Percentiles rank a stretch among this genome's conserved stretches.
phyloP scores from a whole-genome alignment of 1,139 yeast species.

The Kodamaea ohmeri region DNA sequence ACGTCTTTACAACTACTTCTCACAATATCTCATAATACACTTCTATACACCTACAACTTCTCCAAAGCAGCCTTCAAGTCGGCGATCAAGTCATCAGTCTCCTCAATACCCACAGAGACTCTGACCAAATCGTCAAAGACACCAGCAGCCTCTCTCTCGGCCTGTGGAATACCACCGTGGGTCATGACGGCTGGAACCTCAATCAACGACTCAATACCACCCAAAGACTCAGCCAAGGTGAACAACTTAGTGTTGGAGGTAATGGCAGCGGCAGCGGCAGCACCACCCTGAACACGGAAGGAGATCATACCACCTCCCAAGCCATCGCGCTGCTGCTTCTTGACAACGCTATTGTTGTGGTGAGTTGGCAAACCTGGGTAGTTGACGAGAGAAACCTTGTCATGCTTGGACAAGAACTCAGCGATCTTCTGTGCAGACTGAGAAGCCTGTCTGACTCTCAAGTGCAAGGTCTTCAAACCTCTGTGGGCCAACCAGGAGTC shows the following conservation, averaged over 20 bases:
- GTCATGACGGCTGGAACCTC: conserved; percentile 94
- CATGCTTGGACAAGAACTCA: conserved; percentile 51
- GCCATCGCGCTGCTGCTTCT: conserved; percentile 77
- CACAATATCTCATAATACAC: background rate
- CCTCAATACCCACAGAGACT: conserved; percentile 86
- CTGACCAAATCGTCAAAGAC: conserved; percentile 81
- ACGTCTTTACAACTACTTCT: conserved; percentile 1
- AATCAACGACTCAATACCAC: conserved; percentile 83
- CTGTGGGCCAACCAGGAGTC: conserved; percentile 93
- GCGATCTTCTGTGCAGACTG: conserved; percentile 69
- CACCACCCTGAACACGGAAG: conserved; percentile 82
- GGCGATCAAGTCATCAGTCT: conserved; percentile 69
- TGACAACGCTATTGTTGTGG: conserved; percentile 60
- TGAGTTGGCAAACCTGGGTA: conserved; percentile 79
- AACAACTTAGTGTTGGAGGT: conserved; percentile 73
- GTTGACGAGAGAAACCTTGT: conserved; percentile 64
- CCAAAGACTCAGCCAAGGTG: conserved; percentile 86
- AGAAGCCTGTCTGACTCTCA: conserved; percentile 73
- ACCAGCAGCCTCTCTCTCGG: conserved; percentile 75
- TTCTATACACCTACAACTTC: conserved; percentile 11
- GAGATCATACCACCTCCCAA: conserved; percentile 93
- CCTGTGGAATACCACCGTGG: conserved; percentile 87
- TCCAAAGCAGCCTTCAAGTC: conserved; percentile 72
- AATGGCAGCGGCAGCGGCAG: conserved; percentile 70
- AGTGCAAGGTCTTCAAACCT: conserved; percentile 83